phyloP scores from a whole-genome alignment of 2,329 filamentous ascomycete species.

The Colletotrichum endophyticum region DNA sequence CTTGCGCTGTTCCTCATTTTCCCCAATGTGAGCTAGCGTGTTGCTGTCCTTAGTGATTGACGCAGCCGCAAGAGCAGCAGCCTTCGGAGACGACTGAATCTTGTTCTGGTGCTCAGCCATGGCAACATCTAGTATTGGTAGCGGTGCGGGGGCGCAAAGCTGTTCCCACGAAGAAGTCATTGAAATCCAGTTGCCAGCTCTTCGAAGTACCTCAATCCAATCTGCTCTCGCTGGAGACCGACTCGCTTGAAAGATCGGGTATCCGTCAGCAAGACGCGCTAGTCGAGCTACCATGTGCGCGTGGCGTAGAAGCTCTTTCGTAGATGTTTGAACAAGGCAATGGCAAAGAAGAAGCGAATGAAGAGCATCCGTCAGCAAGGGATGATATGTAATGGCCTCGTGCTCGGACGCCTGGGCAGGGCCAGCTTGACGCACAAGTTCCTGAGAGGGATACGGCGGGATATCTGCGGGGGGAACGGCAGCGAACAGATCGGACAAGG shows the following conservation, averaged over 20 bases:
- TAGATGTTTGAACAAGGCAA: slow-evolving; percentile 77
- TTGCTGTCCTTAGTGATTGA: slow-evolving; percentile 32
- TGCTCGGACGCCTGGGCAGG: slow-evolving; percentile 37
- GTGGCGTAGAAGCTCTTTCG: slow-evolving; percentile 79
- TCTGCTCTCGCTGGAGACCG: slow-evolving; percentile 76
- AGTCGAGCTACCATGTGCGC: slow-evolving; percentile 83
- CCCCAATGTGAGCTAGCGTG: slow-evolving; percentile 31
- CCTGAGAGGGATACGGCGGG: slow-evolving; percentile 66
- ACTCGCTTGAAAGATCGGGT: slow-evolving; percentile 78
- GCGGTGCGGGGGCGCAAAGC: slow-evolving; percentile 67
- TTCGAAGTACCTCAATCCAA: slow-evolving; percentile 78
- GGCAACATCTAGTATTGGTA: slow-evolving; percentile 39
- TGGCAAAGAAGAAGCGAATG: slow-evolving; percentile 82
- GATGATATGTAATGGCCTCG: slow-evolving; percentile 80
- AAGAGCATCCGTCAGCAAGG: slow-evolving; percentile 77
- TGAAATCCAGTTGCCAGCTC: slow-evolving; percentile 72
- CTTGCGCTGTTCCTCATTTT: slow-evolving; percentile 59
- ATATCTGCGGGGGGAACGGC: slow-evolving; percentile 69
- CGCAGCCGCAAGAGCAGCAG: slow-evolving; percentile 36
- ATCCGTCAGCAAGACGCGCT: slow-evolving; percentile 76
- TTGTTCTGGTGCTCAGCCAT: slow-evolving; percentile 23
- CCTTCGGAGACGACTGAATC: slow-evolving; percentile 28
- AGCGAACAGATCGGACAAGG: slow-evolving; percentile 70
- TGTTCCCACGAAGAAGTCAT: slow-evolving; percentile 71
- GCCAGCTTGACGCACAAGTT: slow-evolving; percentile 33